Percentiles rank a stretch among this genome's conserved stretches.
phyloP scores from a whole-genome alignment of 2,329 filamentous ascomycete species.

The Raffaelea deltoideospora region DNA sequence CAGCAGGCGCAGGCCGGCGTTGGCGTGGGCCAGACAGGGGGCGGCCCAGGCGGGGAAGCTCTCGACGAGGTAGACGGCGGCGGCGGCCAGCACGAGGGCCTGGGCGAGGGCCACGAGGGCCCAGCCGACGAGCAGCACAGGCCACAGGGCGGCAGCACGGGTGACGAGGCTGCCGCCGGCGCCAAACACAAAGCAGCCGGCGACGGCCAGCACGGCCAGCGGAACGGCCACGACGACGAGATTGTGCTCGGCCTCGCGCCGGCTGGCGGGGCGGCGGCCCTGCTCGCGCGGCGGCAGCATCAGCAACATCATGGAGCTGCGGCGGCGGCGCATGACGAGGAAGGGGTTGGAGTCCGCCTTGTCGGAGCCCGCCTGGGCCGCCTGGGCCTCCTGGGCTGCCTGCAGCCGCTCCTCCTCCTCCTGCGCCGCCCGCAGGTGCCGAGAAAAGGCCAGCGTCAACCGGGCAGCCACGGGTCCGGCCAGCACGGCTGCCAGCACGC shows the following conservation, averaged over 20 bases:
- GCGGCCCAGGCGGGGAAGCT: conserved; percentile 18
- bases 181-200: conserved; percentile 18
- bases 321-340: neutral
- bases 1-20: conserved; percentile 16
- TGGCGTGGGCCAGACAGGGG: conserved; percentile 18
- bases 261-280: neutral
- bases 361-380: neutral
- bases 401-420: no score
- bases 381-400: no score
- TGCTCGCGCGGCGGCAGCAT: neutral
- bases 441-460: conserved; percentile 15
- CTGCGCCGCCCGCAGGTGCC: conserved; percentile 6
- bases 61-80: conserved; percentile 18
- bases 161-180: conserved; percentile 8
- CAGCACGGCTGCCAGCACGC: conserved; percentile 10
- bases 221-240: conserved; percentile 17
- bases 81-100: conserved; percentile 13
- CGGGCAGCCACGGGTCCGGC: conserved; percentile 16
- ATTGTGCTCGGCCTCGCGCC: conserved; percentile 19
- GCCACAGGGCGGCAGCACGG: conserved; percentile 14
- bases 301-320: neutral
- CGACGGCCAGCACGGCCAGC: conserved; percentile 13
- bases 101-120: conserved; percentile 16
- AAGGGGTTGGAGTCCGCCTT: conserved; percentile 7
- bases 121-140: conserved; percentile 12